Evolutionary conservation across 805 yeast species (phyloP).

Genomic region (Hyphopichia homilentoma): DNA sequence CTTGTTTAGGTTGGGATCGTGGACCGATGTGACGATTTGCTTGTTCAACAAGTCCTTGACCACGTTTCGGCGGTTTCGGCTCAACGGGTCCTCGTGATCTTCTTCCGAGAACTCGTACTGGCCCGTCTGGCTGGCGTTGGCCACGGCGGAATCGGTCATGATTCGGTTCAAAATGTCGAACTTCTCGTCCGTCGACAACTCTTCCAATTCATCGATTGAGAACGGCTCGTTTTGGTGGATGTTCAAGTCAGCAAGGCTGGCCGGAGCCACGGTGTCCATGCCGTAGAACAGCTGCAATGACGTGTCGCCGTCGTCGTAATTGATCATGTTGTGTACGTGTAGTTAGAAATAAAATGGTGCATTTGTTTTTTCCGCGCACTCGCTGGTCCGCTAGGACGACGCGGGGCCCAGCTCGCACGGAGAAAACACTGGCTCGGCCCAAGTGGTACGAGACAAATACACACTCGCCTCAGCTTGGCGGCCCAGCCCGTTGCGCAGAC

Average conservation of each 20-base stretch:
- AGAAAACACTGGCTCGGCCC: too few species aligned
- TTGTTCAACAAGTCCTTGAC: slow-evolving; percentile 19
- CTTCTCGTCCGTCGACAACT: slow-evolving; percentile 24
- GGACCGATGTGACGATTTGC: slow-evolving; percentile 19
- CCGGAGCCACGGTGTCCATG: slow-evolving; percentile 20
- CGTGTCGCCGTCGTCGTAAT: slow-evolving; percentile 26
- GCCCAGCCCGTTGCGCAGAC: too few species aligned
- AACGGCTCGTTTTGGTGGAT: slow-evolving; percentile 5
- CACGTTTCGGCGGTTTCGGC: slow-evolving; percentile 27
- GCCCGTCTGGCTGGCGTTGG: slow-evolving; percentile 6
- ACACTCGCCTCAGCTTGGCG: too few species aligned
- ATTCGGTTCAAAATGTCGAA: slow-evolving; percentile 27
- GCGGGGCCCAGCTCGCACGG: too few species aligned
- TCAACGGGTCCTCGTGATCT: slow-evolving; percentile 32
- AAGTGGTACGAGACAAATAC: too few species aligned
- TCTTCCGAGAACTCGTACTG: slow-evolving; percentile 10
- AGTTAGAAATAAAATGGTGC: not conserved
- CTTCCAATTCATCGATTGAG: slow-evolving; percentile 16
- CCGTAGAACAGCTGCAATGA: slow-evolving; percentile 28
- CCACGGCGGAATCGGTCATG: slow-evolving; percentile 19
- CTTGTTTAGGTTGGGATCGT: slow-evolving; percentile 27
- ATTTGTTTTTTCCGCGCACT: not conserved
- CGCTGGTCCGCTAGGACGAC: too few species aligned
- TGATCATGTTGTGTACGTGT: slow-evolving; percentile 28
- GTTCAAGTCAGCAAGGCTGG: slow-evolving; percentile 13